Percentiles rank a stretch among this genome's conserved stretches.
phyloP scores from a whole-genome alignment of 305 asterid species.

The Solanum hybrid region DNA sequence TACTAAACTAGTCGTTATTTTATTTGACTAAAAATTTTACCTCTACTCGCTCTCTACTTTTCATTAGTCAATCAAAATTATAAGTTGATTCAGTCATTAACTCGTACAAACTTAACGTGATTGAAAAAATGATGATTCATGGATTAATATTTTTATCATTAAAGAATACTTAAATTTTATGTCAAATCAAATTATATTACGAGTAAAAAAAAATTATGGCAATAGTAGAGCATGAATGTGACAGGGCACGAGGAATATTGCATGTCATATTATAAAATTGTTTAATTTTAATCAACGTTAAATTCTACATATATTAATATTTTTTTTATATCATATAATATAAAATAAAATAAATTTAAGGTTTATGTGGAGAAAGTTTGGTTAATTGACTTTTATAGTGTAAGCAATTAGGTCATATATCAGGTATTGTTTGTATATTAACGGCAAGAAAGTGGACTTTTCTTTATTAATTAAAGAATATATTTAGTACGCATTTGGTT shows the following conservation, averaged over 20 bases:
- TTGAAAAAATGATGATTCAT: no score
- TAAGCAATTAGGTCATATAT: background rate
- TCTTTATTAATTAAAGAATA: background rate
- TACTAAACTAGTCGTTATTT: background rate
- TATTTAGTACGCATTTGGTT: background rate
- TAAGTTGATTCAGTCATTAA: background rate
- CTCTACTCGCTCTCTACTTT: background rate
- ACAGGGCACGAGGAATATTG: conserved; percentile 27
- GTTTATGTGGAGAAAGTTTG: background rate
- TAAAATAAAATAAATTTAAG: background rate
- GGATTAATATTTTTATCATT: no score
- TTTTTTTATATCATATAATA: background rate
- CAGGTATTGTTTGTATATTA: background rate
- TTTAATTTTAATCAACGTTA: background rate
- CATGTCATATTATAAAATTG: conserved; percentile 12
- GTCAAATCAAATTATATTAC: background rate
- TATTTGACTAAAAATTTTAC: background rate
- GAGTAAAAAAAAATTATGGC: no score
- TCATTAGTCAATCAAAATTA: background rate
- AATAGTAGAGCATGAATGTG: conserved; percentile 41
- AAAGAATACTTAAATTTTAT: background rate
- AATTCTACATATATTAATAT: background rate
- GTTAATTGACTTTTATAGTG: background rate
- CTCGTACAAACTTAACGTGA: no score
- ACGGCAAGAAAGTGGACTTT: background rate